phyloP scores from a whole-genome alignment of 148 eudicot genomes.

The Camellia lanceoleosa region DNA sequence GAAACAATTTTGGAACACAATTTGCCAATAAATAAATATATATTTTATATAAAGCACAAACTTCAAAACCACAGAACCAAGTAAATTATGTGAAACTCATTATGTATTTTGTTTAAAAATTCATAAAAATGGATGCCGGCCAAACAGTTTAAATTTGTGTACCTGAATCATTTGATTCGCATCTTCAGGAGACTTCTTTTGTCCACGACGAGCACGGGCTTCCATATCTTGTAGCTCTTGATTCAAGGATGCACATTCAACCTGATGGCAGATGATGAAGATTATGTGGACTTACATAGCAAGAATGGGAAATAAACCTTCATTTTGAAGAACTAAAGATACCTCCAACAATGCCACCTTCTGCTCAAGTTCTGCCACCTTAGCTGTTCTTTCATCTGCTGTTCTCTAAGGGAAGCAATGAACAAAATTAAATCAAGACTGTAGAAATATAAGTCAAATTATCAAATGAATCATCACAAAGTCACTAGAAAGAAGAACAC shows the following conservation, averaged over 20 bases:
- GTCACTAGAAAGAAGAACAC: background rate
- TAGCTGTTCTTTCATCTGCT: slow-evolving; percentile 91
- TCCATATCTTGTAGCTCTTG: slow-evolving; percentile 99
- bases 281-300: background rate
- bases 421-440: slow-evolving; percentile 17
- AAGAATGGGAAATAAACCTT: background rate
- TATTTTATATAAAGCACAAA: no score
- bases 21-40: background rate
- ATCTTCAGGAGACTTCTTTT: slow-evolving; percentile 94
- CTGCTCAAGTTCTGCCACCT: slow-evolving; percentile 90
- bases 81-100: background rate
- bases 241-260: slow-evolving; percentile 83
- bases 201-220: slow-evolving; percentile 85
- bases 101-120: background rate
- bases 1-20: background rate
- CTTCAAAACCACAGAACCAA: background rate
- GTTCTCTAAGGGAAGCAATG: slow-evolving; percentile 57
- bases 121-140: background rate
- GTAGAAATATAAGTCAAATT: no score
- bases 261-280: slow-evolving; percentile 44
- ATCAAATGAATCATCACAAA: background rate
- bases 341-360: slow-evolving; percentile 97
- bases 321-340: slow-evolving; percentile 7
- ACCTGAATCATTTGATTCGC: slow-evolving; percentile 95
- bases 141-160: background rate